A percentile compares a stretch with the other conserved stretches of the same genome.
Evolutionary conservation across 768 basidiomycete genomes (phyloP).

Genomic region (Tylopilus subfusipes): DNA sequence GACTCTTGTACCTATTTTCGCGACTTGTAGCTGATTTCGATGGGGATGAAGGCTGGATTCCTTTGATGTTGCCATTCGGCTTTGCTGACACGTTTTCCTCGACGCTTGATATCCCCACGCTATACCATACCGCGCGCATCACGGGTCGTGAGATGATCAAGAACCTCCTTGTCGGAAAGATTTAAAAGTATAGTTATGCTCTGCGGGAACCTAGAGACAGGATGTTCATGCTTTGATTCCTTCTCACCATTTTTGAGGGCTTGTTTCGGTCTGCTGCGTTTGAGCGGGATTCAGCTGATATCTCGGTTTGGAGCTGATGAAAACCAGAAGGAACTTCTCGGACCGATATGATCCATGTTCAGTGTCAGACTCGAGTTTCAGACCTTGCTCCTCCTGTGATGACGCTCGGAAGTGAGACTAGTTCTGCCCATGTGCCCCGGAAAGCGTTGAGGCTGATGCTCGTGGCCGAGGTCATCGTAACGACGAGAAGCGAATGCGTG

Average conservation of each 20-base stretch:
- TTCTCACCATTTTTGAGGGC: neutral
- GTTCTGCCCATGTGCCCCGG: too few species aligned
- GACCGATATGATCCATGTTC: neutral
- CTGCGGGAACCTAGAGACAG: neutral
- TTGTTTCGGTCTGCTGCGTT: neutral
- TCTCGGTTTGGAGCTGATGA: neutral
- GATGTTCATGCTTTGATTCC: neutral
- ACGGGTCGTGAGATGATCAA: constrained; percentile 79
- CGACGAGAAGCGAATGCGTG: too few species aligned
- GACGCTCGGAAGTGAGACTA: too few species aligned
- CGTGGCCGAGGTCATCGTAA: too few species aligned
- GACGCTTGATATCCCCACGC: constrained; percentile 81
- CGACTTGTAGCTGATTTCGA: neutral
- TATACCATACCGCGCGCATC: constrained; percentile 73
- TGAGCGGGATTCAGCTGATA: neutral
- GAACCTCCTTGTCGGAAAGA: constrained; percentile 85
- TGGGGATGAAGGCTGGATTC: constrained; percentile 83
- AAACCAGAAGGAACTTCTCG: neutral
- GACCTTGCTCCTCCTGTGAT: neutral
- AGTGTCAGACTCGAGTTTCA: too few species aligned
- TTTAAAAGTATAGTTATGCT: constrained; percentile 39
- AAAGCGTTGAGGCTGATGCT: too few species aligned
- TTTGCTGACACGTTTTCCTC: constrained; percentile 82
- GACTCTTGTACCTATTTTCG: constrained; percentile 14
- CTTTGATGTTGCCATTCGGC: constrained; percentile 93